phyloP scores from a whole-genome alignment of 306 rosid genomes.

The Glycine latifolia region DNA sequence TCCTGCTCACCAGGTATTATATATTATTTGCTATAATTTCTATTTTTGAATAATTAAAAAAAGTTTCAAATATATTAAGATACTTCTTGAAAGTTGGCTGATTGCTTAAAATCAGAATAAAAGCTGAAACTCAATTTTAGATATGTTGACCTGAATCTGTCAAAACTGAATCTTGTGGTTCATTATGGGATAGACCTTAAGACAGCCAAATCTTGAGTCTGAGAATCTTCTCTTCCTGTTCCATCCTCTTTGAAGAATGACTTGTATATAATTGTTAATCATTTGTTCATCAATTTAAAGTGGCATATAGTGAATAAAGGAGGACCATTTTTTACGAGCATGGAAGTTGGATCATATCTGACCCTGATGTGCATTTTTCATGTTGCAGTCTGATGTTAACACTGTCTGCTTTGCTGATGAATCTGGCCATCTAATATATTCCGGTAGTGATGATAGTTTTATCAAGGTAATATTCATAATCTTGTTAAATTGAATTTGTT shows the following conservation, averaged over 20 bases:
- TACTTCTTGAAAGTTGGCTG: constrained; percentile 12
- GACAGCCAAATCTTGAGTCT: constrained; percentile 26
- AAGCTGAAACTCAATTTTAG: not conserved
- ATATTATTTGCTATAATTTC: constrained; percentile 30
- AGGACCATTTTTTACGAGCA: constrained; percentile 10
- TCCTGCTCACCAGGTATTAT: constrained; percentile 77
- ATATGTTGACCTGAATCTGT: constrained; percentile 8
- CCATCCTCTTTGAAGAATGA: constrained; percentile 8
- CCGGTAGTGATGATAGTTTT: constrained; percentile 92
- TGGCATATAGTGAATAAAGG: constrained; percentile 9
- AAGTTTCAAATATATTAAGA: not conserved
- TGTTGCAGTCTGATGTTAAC: constrained; percentile 89
- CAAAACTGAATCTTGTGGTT: constrained; percentile 7
- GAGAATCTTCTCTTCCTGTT: constrained; percentile 13
- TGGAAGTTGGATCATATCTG: constrained; percentile 32
- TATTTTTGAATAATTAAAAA: constrained; percentile 16
- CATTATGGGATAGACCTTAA: constrained; percentile 10
- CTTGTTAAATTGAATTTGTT: constrained; percentile 37
- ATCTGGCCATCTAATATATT: constrained; percentile 88
- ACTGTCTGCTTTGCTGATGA: constrained; percentile 96
- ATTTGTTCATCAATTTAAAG: constrained; percentile 19
- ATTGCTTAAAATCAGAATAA: not conserved
- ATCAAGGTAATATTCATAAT: constrained; percentile 71
- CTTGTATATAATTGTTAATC: not conserved
- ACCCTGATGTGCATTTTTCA: constrained; percentile 36